These are phyloP conservation scores for Entrophospora sp. DNA, from an alignment of 192 early-diverging fungal species.

Conservation along the genomic window DNA sequence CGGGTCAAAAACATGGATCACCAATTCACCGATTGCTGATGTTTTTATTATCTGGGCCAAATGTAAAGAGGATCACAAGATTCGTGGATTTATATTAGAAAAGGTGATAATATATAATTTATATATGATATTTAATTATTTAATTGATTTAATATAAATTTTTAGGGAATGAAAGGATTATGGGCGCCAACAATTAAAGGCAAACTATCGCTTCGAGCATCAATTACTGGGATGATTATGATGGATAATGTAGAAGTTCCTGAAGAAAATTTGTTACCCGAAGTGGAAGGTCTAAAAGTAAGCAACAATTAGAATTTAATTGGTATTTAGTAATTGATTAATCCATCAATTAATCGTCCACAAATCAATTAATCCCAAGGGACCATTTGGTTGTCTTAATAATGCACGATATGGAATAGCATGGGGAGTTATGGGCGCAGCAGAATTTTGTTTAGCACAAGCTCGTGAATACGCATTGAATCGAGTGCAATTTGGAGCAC, in stretches of 20 bases:
- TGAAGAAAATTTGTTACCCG: constrained; percentile 82
- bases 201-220: constrained; percentile 92
- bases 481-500: constrained; percentile 87
- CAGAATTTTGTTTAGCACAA: constrained; percentile 81
- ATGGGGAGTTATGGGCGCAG: constrained; percentile 94
- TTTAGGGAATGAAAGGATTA: constrained; percentile 82
- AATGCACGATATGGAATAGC: constrained; percentile 95
- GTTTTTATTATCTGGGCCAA: constrained; percentile 97
- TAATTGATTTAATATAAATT: not conserved
- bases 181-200: constrained; percentile 84
- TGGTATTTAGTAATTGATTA: no score
- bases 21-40: constrained; percentile 96
- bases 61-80: constrained; percentile 63
- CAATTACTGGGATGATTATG: constrained; percentile 95
- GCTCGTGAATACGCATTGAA: constrained; percentile 87
- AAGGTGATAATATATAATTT: constrained; percentile 38
- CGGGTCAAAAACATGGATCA: constrained; percentile 98
- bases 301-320: no score
- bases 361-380: constrained; percentile 30
- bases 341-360: no score
- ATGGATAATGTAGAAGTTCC: constrained; percentile 97
- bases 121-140: not conserved
- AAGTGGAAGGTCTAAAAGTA: constrained; percentile 73
- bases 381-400: constrained; percentile 96
- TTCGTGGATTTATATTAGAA: constrained; percentile 92